Evolutionary conservation across 495 filamentous ascomycete species (phyloP), one percentile per base, ranked within the genome.

Genomic region (Penicillium samsonianum): DNA sequence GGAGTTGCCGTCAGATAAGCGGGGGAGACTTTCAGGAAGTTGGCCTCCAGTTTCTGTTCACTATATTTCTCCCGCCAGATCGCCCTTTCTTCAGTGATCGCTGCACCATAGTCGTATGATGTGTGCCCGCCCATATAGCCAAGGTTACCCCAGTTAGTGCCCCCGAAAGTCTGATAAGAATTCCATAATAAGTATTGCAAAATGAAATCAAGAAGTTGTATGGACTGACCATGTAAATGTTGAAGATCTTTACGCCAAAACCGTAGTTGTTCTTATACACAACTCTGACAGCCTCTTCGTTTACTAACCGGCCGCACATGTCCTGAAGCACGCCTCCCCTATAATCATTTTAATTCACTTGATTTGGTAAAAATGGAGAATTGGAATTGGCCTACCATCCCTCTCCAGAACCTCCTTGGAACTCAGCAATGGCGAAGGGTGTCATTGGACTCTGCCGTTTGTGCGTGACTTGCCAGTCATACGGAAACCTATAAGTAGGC

Each of bases 111-210:
- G 59, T 90, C 83, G 64, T 90, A 89, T 2, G 79, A 84, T 4
- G 87, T 88, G 61, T 89, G 89, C 11, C 84, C 84, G 6, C 79
- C 81, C 14, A 83, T 78, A 59, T 86, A 77, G 0, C 87, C 87
- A 16, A 90, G 68, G 60, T 90, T 90, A n/a, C 89, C 88, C 89
- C 88, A 90, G 62, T 90, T 91, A 6, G 87, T 88, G 4, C 85
- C 87, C 17, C 87, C 87, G 45, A 70, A 85, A 0, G 72, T 80
- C 81, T 84, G 43, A 19, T 1, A 1, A 31, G 30, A 31, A 2
- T 10, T 2, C 8, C 30, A 31, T 8, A 11, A 11, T 31, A 31
- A 11, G 30, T 11, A 31, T 31, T 10, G 4, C 30, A 31, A 31
- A 10, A 28, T 53, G 9, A 55, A 53, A 48, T 35, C 37, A n/a